These are phyloP conservation scores for Ophiostoma sp. DNA, from an alignment of 2,329 filamentous ascomycete genomes.

Conservation along the genomic window DNA sequence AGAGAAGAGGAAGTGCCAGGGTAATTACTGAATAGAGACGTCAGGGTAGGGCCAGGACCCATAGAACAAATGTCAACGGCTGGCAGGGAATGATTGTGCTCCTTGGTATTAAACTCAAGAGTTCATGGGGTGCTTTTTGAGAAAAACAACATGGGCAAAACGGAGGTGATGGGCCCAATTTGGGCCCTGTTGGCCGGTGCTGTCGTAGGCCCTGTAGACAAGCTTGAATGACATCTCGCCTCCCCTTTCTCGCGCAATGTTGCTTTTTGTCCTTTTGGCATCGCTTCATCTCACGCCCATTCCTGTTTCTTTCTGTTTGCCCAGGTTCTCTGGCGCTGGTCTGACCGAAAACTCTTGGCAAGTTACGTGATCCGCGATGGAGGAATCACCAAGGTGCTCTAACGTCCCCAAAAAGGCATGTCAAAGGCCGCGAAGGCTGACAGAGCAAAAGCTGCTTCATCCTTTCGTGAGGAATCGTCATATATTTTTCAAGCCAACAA, in stretches of 20 bases:
- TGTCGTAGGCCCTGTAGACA: not conserved
- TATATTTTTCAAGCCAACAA: not conserved
- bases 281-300: not conserved
- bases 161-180: constrained; percentile 12
- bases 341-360: constrained; percentile 5
- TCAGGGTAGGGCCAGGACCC: not conserved
- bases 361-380: not conserved
- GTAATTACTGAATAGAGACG: too few species aligned
- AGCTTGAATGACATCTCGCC: not conserved
- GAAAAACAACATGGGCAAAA: not conserved
- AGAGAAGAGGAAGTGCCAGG: not conserved
- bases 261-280: constrained; percentile 4
- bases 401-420: not conserved
- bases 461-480: not conserved
- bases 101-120: not conserved
- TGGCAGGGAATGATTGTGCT: not conserved
- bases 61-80: not conserved
- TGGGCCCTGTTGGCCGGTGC: constrained; percentile 12
- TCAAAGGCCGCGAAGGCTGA: not conserved
- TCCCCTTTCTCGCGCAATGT: not conserved
- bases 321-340: not conserved
- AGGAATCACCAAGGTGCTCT: not conserved
- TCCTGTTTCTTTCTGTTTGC: not conserved
- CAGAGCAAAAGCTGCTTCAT: not conserved
- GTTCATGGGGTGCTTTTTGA: not conserved